A percentile compares a stretch with the other conserved stretches of the same genome.
Evolutionary conservation across 2,329 filamentous ascomycete species (phyloP).

Genomic region (Chrysosphaeria jannelii): DNA sequence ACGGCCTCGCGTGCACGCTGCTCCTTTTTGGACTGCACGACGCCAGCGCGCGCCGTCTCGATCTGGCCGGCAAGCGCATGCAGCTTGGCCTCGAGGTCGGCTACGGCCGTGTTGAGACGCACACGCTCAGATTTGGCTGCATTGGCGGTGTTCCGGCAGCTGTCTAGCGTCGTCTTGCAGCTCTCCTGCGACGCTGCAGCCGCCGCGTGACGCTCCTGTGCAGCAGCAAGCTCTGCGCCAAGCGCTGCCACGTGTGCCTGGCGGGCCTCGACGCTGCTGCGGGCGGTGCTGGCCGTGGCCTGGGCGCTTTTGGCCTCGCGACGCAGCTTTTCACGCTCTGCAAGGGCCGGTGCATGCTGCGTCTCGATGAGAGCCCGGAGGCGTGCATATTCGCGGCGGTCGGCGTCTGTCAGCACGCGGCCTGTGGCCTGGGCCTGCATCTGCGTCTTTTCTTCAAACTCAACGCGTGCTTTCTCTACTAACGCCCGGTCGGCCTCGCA

Average conservation of each 20-base stretch:
- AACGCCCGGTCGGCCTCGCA: constrained; percentile 51
- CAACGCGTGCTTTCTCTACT: constrained; percentile 68
- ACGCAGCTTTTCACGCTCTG: constrained; percentile 57
- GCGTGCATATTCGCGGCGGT: constrained; percentile 68
- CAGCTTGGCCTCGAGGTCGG: constrained; percentile 77
- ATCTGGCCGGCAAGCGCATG: constrained; percentile 53
- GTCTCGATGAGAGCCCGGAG: constrained; percentile 65
- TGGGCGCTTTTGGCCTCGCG: constrained; percentile 78
- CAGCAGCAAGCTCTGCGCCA: constrained; percentile 35
- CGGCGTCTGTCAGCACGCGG: constrained; percentile 54
- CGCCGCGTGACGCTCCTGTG: constrained; percentile 32
- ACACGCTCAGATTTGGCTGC: constrained; percentile 57
- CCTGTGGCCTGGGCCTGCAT: constrained; percentile 67
- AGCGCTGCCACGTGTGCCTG: constrained; percentile 46
- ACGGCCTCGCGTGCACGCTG: constrained; percentile 54
- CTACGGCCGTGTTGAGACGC: constrained; percentile 50
- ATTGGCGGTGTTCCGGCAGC: constrained; percentile 78
- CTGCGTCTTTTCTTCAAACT: constrained; percentile 69
- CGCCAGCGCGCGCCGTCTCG: constrained; percentile 59
- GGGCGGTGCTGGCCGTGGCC: constrained; percentile 67
- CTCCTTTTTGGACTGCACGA: constrained; percentile 63
- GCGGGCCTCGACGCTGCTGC: constrained; percentile 57
- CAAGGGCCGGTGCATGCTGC: constrained; percentile 50
- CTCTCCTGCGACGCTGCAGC: constrained; percentile 27
- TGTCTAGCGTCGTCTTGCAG: constrained; percentile 46